Conservation (phyloP, 495 filamentous ascomycete genomes). For the Friedmanniomyces endolithicus region DNA sequence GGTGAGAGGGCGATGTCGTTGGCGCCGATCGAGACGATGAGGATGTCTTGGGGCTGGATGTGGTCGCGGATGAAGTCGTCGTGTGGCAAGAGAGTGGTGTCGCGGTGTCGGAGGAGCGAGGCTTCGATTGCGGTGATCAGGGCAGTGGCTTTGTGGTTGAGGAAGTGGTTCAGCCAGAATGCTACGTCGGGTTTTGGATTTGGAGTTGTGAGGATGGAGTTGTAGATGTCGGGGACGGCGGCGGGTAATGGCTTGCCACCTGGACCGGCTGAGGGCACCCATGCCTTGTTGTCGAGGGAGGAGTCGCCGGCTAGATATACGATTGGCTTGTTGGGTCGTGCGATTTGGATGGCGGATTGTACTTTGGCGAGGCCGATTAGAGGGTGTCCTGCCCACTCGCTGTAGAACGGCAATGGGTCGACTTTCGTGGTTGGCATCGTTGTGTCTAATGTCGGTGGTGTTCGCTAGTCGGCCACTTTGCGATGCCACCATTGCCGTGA, state of each 20-base stretch:
- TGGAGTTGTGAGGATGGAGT: constrained; percentile 13
- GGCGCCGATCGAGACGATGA: constrained; percentile 28
- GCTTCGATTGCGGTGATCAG: constrained; percentile 27
- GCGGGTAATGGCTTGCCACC: constrained; percentile 16
- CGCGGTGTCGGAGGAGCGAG: constrained; percentile 21
- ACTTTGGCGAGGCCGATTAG: constrained; percentile 18
- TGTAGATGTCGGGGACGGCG: constrained; percentile 21
- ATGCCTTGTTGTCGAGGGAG: constrained; percentile 29
- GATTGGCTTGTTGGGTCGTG: constrained; percentile 19
- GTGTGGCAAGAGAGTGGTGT: constrained; percentile 19
- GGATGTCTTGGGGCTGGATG: constrained; percentile 21
- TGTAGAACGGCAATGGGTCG: constrained; percentile 21
- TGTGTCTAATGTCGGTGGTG: no score
- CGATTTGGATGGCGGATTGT: constrained; percentile 2
- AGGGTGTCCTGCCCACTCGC: constrained; percentile 27
- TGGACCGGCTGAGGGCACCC: constrained; percentile 22
- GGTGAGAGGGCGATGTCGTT: constrained; percentile 28
- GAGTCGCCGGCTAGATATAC: constrained; percentile 29
- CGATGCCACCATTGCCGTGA: no score
- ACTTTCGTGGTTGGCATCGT: constrained; percentile 13
- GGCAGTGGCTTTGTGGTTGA: constrained; percentile 22
- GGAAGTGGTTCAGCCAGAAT: constrained; percentile 27
- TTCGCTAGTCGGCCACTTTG: no score
- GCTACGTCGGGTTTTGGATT: constrained; percentile 24
- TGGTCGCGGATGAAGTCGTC: constrained; percentile 28